A percentile compares a stretch with the other conserved stretches of the same genome.
phyloP scores from a whole-genome alignment of 1,284 basidiomycete species.

The Baeospora myosura region DNA sequence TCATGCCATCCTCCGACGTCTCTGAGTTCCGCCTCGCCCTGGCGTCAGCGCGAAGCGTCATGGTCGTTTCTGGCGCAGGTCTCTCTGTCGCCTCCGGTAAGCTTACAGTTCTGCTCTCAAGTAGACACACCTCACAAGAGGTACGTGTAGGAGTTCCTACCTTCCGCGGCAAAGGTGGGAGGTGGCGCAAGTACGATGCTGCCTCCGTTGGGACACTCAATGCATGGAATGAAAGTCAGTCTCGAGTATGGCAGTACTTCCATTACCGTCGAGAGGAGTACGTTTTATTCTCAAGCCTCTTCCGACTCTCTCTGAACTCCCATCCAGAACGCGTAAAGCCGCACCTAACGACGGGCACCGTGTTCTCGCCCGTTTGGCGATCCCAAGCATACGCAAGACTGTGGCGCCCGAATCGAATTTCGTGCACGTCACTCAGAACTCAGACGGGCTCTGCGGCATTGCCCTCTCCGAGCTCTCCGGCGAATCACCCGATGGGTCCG shows the following conservation, averaged over 20 bases:
- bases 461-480: constrained; percentile 22
- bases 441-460: constrained; percentile 39
- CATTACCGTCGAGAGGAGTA: constrained; percentile 51
- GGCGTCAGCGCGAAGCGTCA: constrained; percentile 32
- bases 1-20: constrained; percentile 14
- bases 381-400: constrained; percentile 20
- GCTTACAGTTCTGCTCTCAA: constrained; percentile 7
- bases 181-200: constrained; percentile 48
- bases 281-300: constrained; percentile 8
- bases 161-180: constrained; percentile 48
- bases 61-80: constrained; percentile 54
- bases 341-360: constrained; percentile 38
- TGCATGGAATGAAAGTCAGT: constrained; percentile 47
- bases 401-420: constrained; percentile 27
- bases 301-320: neutral
- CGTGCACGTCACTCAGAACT: constrained; percentile 45
- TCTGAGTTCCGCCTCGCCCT: constrained; percentile 22
- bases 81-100: constrained; percentile 50
- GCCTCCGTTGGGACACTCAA: constrained; percentile 43
- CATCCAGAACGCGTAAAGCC: constrained; percentile 27
- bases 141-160: constrained; percentile 44
- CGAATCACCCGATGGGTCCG: constrained; percentile 13
- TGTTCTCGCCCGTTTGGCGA: constrained; percentile 32
- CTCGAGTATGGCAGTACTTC: constrained; percentile 59
- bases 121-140: neutral